Evolutionary conservation across 345 rosid genomes (phyloP), one percentile per base, ranked within the genome.

Genomic region (Hirschfeldia incana): DNA sequence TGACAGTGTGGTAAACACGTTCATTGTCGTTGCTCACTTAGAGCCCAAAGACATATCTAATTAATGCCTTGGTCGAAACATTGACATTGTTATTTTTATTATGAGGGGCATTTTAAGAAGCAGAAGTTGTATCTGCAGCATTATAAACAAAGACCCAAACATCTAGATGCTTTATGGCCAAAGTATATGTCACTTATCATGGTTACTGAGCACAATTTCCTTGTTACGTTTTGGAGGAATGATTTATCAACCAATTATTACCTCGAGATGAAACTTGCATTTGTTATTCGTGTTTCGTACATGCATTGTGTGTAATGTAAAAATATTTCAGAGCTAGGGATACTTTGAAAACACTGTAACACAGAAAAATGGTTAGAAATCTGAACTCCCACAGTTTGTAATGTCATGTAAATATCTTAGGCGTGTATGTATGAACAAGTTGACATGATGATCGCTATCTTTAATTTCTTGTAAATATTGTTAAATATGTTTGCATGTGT

Each of bases 401-500:
- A 46, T 13, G n/a, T 2, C 1, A 12, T 12, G 15, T 12, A 44
- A 44, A 44, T 9, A 39, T 39, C 46, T 39, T 3, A 9, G 13
- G 46, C 13, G 4, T 9, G 57, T 44, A 42, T 33, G 68, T 65
- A 49, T 65, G 46, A 65, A 10, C 69, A 65, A 65, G 69, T 36
- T 65, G 49, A 15, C 29, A 36, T 36, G 39, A 30, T 6, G 29
- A 65, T 65, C 46, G 34, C n/a, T 65, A 65, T 65, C 28, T 8
- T 8, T 65, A 8, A 15, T 0, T 65, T 65, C 8, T 34, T 33
- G 46, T 33, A 4, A 63, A 13, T 55, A 67, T 34, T 2, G 26
- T 67, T 28, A 39, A 6, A 3, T 59, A 1, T 53, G 6, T 16
- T 29, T 53, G 71, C 61, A 74, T 79, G 78, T 74, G 71, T 63